Conservation (phyloP, 768 basidiomycete species). For the Boletus coccyginus region DNA sequence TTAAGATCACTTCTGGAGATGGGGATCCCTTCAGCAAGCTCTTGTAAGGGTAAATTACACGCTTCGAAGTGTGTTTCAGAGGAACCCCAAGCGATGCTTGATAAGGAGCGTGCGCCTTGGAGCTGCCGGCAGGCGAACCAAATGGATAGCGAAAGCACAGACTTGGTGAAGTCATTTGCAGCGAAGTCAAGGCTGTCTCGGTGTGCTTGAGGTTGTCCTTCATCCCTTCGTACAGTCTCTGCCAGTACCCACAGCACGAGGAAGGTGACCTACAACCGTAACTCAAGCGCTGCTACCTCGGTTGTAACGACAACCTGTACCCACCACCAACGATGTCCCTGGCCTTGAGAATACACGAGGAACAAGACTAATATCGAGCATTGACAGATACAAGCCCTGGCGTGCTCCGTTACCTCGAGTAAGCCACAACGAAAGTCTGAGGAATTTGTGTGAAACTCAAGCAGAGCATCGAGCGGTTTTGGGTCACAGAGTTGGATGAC, state of each 20-base stretch:
- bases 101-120: background rate
- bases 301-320: background rate
- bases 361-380: background rate
- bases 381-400: background rate
- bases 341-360: background rate
- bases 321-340: constrained; percentile 4
- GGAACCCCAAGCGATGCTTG: background rate
- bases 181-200: constrained; percentile 17
- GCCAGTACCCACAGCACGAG: constrained; percentile 14
- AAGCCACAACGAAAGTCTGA: background rate
- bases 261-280: constrained; percentile 10
- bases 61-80: constrained; percentile 7
- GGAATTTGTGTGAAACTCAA: too few relatives aligned
- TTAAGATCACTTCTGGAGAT: background rate
- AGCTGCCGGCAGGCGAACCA: constrained; percentile 11
- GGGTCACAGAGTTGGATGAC: background rate
- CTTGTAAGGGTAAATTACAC: constrained; percentile 7
- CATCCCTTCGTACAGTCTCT: constrained; percentile 6
- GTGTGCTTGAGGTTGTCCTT: background rate
- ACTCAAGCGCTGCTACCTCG: background rate
- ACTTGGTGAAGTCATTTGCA: constrained; percentile 20
- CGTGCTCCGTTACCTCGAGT: background rate
- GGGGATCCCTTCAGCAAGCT: constrained; percentile 3
- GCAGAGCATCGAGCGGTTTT: too few relatives aligned
- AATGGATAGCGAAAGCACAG: constrained; percentile 10